phyloP scores from a whole-genome alignment of 108 stramenopile genomes.

The Cyclotella distinguenda region DNA sequence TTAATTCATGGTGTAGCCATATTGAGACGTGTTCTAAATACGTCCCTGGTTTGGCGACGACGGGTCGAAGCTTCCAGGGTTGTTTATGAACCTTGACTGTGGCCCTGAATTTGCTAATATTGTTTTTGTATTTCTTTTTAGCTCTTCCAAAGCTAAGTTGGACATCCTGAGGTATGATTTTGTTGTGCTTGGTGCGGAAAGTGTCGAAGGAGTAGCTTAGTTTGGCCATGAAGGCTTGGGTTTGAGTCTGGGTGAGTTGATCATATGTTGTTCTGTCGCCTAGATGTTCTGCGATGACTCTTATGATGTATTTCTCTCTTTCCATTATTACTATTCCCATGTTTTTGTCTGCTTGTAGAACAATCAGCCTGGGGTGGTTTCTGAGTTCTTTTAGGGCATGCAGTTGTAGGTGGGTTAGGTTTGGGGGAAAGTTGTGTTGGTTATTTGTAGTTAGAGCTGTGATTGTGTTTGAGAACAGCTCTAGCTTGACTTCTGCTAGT shows the following conservation, averaged over 20 bases:
- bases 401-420: not conserved
- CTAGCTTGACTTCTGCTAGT: not conserved
- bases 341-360: no score
- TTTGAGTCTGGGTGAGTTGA: not conserved
- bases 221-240: not conserved
- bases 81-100: conserved; percentile 15
- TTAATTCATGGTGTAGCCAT: not conserved
- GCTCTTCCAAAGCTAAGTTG: not conserved
- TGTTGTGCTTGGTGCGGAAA: not conserved
- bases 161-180: not conserved
- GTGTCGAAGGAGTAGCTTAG: not conserved
- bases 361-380: not conserved
- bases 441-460: no score
- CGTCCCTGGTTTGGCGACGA: conserved; percentile 14
- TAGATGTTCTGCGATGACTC: conserved; percentile 14
- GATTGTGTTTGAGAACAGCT: conserved; percentile 1
- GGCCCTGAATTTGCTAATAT: not conserved
- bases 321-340: not conserved
- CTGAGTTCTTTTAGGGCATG: not conserved
- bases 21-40: not conserved
- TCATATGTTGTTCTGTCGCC: conserved; percentile 2
- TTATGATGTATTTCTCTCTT: conserved; percentile 1
- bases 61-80: conserved; percentile 13
- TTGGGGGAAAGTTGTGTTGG: not conserved
- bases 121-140: not conserved